phyloP scores from a whole-genome alignment of 2,329 filamentous ascomycete genomes.

The Thelonectria rubi region DNA sequence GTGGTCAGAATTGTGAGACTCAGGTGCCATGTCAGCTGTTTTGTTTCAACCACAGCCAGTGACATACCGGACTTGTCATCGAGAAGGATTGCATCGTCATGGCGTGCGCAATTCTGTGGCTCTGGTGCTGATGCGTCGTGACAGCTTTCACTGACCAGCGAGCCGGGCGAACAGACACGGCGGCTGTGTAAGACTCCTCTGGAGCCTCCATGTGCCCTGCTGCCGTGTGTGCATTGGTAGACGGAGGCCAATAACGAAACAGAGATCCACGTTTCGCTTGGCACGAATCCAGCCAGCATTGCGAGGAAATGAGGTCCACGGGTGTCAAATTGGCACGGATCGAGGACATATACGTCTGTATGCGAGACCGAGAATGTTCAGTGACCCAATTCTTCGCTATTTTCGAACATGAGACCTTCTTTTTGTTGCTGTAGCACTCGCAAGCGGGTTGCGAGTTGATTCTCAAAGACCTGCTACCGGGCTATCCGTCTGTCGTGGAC shows the following conservation, averaged over 20 bases:
- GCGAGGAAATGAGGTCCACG: conserved; percentile 15
- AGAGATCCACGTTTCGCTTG: conserved; percentile 7
- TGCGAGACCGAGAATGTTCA: neutral
- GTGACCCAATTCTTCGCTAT: neutral
- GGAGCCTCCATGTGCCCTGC: conserved; percentile 9
- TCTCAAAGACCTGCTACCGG: no score
- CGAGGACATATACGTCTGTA: neutral
- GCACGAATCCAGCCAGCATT: neutral
- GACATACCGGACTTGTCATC: neutral
- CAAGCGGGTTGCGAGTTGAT: no score
- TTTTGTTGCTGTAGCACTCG: neutral
- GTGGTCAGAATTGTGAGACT: conserved; percentile 14
- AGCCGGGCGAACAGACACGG: neutral
- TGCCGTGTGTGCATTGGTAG: conserved; percentile 11
- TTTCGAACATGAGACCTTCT: neutral
- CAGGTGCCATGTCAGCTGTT: neutral
- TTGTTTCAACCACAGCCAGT: neutral
- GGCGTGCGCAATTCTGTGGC: conserved; percentile 12
- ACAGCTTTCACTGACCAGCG: conserved; percentile 7
- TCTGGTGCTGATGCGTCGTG: conserved; percentile 8
- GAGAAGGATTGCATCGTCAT: neutral
- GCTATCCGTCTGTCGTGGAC: no score
- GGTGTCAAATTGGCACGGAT: neutral
- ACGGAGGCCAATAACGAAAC: neutral
- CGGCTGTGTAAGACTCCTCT: conserved; percentile 4